Conservation (phyloP, 2,329 filamentous ascomycete species). For the Epichloe uncinata region DNA sequence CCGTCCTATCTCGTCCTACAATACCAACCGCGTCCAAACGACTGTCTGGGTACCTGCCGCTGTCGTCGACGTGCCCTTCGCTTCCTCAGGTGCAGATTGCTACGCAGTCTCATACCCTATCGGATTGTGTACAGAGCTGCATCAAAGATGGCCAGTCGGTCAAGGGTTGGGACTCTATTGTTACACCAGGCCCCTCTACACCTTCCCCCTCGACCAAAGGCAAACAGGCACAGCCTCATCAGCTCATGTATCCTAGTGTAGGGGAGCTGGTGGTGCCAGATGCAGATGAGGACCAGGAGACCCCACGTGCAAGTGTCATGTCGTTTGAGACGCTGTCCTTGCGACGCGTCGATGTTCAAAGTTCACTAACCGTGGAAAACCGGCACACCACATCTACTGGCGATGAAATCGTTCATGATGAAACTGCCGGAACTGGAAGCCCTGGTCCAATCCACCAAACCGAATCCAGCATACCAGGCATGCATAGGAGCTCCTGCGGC, state of each 20-base stretch:
- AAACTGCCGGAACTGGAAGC: not conserved
- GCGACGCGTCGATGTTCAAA: not conserved
- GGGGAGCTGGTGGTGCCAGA: not conserved
- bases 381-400: not conserved
- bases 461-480: not conserved
- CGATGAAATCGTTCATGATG: not conserved
- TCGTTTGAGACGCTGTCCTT: not conserved
- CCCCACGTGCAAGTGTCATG: not conserved
- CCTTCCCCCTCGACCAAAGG: not conserved
- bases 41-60: slow-evolving; percentile 4
- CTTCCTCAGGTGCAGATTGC: not conserved
- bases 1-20: slow-evolving; percentile 4
- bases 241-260: not conserved
- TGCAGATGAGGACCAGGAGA: not conserved
- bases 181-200: not conserved
- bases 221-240: not conserved
- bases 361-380: not conserved
- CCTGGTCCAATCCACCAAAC: not conserved
- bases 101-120: not conserved
- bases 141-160: not conserved
- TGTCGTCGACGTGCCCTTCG: slow-evolving; percentile 5
- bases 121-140: slow-evolving; percentile 1
- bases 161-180: not conserved
- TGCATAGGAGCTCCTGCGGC: not conserved
- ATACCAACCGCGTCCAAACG: slow-evolving; percentile 2